A percentile compares a stretch with the other conserved stretches of the same genome.
Conservation (phyloP, 1,284 basidiomycete species). For the Irpex lacteus region DNA sequence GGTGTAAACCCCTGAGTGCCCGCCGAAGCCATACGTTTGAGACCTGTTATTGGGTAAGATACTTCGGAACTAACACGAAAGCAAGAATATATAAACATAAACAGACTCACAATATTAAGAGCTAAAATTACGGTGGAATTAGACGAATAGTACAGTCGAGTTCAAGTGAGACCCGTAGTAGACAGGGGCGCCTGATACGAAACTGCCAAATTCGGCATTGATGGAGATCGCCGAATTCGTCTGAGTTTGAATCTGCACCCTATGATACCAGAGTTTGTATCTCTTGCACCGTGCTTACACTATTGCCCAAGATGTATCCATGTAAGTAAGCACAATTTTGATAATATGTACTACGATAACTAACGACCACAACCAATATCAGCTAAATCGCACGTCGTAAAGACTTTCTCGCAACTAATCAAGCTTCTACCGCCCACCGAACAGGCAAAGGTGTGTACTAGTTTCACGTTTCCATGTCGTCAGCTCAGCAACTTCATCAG, state of each 20-base stretch:
- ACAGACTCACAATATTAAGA: too few species aligned
- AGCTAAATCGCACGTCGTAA: slow-evolving; percentile 48
- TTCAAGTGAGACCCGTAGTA: too few species aligned
- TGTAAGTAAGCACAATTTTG: background rate
- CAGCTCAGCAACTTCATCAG: slow-evolving; percentile 27
- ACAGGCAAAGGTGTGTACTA: slow-evolving; percentile 43
- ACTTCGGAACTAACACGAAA: too few species aligned
- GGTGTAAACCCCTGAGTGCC: too few species aligned
- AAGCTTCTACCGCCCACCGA: slow-evolving; percentile 46
- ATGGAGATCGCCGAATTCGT: background rate
- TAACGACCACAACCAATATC: background rate
- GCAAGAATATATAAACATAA: too few species aligned
- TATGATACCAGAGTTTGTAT: background rate
- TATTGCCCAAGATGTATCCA: background rate
- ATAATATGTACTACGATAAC: too few species aligned
- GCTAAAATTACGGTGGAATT: too few species aligned
- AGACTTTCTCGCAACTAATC: slow-evolving; percentile 48
- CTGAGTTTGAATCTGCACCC: too few species aligned
- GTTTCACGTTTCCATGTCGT: background rate
- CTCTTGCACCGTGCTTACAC: background rate
- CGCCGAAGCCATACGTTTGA: too few species aligned
- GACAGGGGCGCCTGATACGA: too few species aligned
- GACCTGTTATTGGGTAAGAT: too few species aligned
- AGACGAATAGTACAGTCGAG: too few species aligned
- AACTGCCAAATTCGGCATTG: background rate